Evolutionary conservation across 1,284 basidiomycete genomes (phyloP).

Genomic region (Polyporus tsugae): DNA sequence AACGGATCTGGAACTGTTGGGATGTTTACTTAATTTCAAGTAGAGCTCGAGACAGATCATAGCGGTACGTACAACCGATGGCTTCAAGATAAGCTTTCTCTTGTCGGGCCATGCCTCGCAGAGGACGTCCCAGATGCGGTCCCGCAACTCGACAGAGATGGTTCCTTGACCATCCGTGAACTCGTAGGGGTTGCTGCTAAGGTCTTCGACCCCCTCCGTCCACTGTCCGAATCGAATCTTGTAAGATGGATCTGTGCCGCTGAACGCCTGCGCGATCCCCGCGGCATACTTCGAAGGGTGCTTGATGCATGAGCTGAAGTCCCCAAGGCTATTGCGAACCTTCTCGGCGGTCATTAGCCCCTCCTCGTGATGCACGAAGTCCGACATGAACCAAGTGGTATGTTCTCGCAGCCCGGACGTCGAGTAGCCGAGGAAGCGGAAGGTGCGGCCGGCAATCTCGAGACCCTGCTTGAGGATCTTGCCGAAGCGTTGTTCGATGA

Average conservation of each 20-base stretch:
- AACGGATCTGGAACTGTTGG: constrained; percentile 74
- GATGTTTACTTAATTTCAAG: neutral
- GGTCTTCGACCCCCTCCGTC: constrained; percentile 63
- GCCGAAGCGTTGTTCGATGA: constrained; percentile 69
- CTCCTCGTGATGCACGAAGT: constrained; percentile 58
- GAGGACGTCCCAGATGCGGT: constrained; percentile 64
- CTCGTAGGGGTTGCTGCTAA: constrained; percentile 53
- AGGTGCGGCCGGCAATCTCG: constrained; percentile 68
- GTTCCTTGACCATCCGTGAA: constrained; percentile 84
- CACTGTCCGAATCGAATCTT: constrained; percentile 61
- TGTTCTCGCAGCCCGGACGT: constrained; percentile 74
- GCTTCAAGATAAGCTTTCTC: constrained; percentile 47
- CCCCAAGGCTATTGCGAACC: constrained; percentile 69
- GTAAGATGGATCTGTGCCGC: constrained; percentile 78
- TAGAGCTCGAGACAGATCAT: neutral
- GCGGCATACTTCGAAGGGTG: constrained; percentile 83
- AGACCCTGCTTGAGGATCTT: constrained; percentile 69
- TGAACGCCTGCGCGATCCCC: constrained; percentile 84
- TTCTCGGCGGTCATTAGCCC: constrained; percentile 57
- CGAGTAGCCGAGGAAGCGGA: constrained; percentile 81
- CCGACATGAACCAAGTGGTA: constrained; percentile 76
- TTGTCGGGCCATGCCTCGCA: constrained; percentile 50
- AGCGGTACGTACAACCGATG: constrained; percentile 60
- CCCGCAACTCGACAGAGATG: constrained; percentile 65
- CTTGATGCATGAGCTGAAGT: constrained; percentile 63